Conservation (phyloP, 2,329 filamentous ascomycete genomes). For the Amphichorda felina region DNA sequence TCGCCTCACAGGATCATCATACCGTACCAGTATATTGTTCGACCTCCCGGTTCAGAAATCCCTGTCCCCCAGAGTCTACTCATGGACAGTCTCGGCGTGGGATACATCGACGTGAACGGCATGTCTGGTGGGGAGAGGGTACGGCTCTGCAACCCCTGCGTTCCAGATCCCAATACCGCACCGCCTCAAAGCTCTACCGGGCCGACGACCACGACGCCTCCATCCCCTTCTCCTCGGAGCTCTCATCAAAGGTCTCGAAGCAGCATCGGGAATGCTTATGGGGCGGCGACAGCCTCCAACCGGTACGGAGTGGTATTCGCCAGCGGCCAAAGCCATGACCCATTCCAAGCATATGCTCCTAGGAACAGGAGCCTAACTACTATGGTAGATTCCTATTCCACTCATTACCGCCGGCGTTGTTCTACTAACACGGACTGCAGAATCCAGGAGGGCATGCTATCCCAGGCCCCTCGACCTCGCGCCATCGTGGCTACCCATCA, state of each 20-base stretch:
- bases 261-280: constrained; percentile 21
- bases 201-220: constrained; percentile 4
- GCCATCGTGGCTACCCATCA: constrained; percentile 17
- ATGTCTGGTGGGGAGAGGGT: constrained; percentile 45
- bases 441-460: constrained; percentile 9
- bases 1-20: constrained; percentile 94
- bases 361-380: constrained; percentile 34
- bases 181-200: constrained; percentile 27
- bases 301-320: constrained; percentile 25
- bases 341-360: constrained; percentile 10
- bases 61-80: constrained; percentile 20
- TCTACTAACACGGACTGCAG: constrained; percentile 2
- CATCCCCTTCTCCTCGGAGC: constrained; percentile 16
- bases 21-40: constrained; percentile 84
- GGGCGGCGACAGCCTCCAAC: constrained; percentile 13
- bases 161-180: constrained; percentile 48
- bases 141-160: constrained; percentile 49
- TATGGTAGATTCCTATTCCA: constrained; percentile 24
- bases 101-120: constrained; percentile 29
- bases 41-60: constrained; percentile 45
- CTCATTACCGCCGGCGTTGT: no score
- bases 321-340: constrained; percentile 1
- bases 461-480: constrained; percentile 13
- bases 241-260: constrained; percentile 34
- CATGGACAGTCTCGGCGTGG: constrained; percentile 24